Base-by-base conservation (phyloP, 176 grass and related monocot species). In the Juncus effusus region DNA sequence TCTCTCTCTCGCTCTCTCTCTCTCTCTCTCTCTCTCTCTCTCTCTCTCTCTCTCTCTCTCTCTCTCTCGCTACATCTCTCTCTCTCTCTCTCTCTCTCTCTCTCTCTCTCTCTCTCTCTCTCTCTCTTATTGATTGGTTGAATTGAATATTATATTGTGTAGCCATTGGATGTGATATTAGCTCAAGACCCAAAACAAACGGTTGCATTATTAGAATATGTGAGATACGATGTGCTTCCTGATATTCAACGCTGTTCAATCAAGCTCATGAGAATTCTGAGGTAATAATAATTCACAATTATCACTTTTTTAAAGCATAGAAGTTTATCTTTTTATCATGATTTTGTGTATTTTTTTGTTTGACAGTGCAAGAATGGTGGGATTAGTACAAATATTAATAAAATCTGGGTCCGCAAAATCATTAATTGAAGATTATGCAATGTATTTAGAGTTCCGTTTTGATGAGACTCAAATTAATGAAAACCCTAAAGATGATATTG, bases 391-490 rank as follows among this genome's bases (percentile, higher is more conserved):
- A 72, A 77, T 97, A 64, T 64, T 97, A 73, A 52, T 91, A 62
- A 89, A 91, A 91, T 79, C 85, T 50, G 73, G 81, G 77, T 59
- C 77, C 74, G 82, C 82, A 16, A 91, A 97, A 67, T 86, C 74
- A 60, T 70, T 92, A 13, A 79, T 89, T 19, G 93, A 97, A 69
- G 93, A 97, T 91, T 97, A 89, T 81, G 88, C 93, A 40, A 80
- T 85, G 55, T 97, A 85, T 75, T 78, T 97, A 82, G 85, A 97
- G 80, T 97, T 75, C 40, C 93, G 88, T 15, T 97, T 89, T 84
- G 88, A 86, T 64, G 93, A 97, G 65, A 88, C 73, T 64, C 88
- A 97, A 77, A 69, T 73, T 74, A 78, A 83, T 67, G 85, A 97
- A 41, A 80, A 97, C 60, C 85, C 80, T 2, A 86, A 91, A 82